Evolutionary conservation across 2,329 filamentous ascomycete genomes (phyloP).

Genomic region (Fusarium equiseti): DNA sequence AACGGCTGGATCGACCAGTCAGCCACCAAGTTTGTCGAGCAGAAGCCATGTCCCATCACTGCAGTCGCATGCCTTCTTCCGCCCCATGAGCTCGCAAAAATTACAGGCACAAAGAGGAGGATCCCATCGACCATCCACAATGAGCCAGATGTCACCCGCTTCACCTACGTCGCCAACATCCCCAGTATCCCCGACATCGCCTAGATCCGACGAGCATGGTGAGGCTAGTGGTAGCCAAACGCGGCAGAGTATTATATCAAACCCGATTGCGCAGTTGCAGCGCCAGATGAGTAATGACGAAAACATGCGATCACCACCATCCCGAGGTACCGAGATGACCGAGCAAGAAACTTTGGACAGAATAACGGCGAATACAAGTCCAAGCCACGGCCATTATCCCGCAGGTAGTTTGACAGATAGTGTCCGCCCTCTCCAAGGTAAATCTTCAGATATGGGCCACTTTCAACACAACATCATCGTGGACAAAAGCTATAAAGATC

Average conservation of each 20-base stretch:
- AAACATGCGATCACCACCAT: slow-evolving; percentile 72
- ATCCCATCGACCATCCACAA: slow-evolving; percentile 59
- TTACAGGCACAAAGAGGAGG: slow-evolving; percentile 87
- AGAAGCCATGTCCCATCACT: slow-evolving; percentile 91
- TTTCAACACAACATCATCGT: slow-evolving; percentile 68
- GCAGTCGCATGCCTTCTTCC: slow-evolving; percentile 91
- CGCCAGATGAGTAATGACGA: slow-evolving; percentile 54
- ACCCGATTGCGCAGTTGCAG: slow-evolving; percentile 54
- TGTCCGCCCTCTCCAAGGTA: slow-evolving; percentile 77
- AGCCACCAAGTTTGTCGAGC: slow-evolving; percentile 71
- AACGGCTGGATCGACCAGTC: slow-evolving; percentile 65
- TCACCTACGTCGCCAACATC: slow-evolving; percentile 36
- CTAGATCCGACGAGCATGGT: slow-evolving; percentile 55
- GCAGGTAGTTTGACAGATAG: slow-evolving; percentile 79
- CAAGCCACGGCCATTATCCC: slow-evolving; percentile 69
- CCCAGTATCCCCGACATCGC: slow-evolving; percentile 24
- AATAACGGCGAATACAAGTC: slow-evolving; percentile 79
- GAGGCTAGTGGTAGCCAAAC: slow-evolving; percentile 59
- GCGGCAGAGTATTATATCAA: slow-evolving; percentile 70
- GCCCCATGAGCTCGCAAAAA: slow-evolving; percentile 95
- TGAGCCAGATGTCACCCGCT: slow-evolving; percentile 51
- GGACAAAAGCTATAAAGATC: slow-evolving; percentile 68
- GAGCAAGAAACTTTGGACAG: slow-evolving; percentile 78
- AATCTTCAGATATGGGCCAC: slow-evolving; percentile 41
- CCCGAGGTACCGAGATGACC: slow-evolving; percentile 84